Evolutionary conservation across 2,329 filamentous ascomycete genomes (phyloP).

Genomic region (Ophiostoma sp.): DNA sequence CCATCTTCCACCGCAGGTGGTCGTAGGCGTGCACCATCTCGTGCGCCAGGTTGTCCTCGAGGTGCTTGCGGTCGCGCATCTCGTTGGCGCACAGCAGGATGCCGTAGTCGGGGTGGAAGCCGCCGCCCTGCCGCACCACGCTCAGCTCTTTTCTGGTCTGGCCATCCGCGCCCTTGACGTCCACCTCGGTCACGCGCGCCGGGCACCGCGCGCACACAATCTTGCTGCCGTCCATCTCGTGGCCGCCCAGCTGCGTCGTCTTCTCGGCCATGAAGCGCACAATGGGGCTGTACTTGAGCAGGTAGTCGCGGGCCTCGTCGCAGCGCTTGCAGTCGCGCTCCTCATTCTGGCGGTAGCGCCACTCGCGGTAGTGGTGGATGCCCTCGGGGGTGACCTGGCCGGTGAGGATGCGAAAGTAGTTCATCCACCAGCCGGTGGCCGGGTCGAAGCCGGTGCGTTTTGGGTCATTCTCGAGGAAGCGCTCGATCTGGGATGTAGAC

Average conservation of each 20-base stretch:
- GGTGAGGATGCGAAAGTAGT: constrained; percentile 77
- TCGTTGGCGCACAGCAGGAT: constrained; percentile 93
- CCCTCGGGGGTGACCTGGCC: constrained; percentile 66
- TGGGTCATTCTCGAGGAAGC: constrained; percentile 51
- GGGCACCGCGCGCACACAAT: constrained; percentile 79
- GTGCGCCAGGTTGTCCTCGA: constrained; percentile 92
- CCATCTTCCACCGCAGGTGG: constrained; percentile 83
- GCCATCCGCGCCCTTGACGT: background rate
- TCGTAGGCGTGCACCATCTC: constrained; percentile 99
- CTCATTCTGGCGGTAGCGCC: constrained; percentile 70
- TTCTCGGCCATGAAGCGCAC: constrained; percentile 83
- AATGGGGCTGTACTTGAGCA: constrained; percentile 76
- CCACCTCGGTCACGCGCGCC: constrained; percentile 39
- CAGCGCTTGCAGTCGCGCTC: constrained; percentile 72
- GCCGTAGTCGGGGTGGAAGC: constrained; percentile 80
- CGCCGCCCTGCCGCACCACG: constrained; percentile 64
- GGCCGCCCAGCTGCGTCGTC: constrained; percentile 70
- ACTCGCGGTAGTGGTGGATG: constrained; percentile 69
- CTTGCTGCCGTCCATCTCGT: constrained; percentile 62
- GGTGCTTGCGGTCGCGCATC: constrained; percentile 68
- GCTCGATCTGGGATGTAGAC: constrained; percentile 10
- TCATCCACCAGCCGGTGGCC: constrained; percentile 63
- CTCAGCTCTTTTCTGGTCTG: constrained; percentile 31
- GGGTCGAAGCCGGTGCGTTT: constrained; percentile 60
- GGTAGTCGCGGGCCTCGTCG: constrained; percentile 76